Conservation (phyloP, 805 yeast genomes). For the Myxozyma mucilagina region DNA sequence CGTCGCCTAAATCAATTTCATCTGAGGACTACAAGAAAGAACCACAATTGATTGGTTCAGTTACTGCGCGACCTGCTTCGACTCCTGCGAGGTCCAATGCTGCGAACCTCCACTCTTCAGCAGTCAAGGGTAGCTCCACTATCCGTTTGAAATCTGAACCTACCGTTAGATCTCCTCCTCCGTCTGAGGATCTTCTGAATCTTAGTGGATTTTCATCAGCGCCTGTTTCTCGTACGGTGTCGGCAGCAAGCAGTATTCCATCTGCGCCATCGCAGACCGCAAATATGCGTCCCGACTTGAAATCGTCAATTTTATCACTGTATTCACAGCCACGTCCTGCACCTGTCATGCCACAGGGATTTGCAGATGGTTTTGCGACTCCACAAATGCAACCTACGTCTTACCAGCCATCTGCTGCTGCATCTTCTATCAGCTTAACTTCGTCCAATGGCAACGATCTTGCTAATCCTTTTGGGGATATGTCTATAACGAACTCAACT, state of each 20-base stretch:
- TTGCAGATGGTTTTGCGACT: conserved; percentile 15
- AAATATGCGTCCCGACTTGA: conserved; percentile 72
- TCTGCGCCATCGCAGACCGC: conserved; percentile 31
- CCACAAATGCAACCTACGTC: conserved; percentile 10
- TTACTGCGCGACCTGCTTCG: conserved; percentile 26
- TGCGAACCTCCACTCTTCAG: conserved; percentile 3
- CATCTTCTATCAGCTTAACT: background rate
- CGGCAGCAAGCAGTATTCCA: conserved; percentile 20
- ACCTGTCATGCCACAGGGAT: conserved; percentile 21
- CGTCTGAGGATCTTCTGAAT: conserved; percentile 14
- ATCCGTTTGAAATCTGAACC: conserved; percentile 25
- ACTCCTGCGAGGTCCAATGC: conserved; percentile 12
- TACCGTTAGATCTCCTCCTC: conserved; percentile 4
- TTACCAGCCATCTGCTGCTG: background rate
- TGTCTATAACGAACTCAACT: conserved; percentile 10
- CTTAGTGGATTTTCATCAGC: conserved; percentile 20
- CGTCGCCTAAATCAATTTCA: conserved; percentile 20
- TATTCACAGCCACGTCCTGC: conserved; percentile 64
- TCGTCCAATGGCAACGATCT: conserved; percentile 11
- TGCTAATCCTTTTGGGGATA: conserved; percentile 22
- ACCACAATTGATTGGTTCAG: conserved; percentile 22
- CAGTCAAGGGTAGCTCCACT: conserved; percentile 28
- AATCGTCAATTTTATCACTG: conserved; percentile 85
- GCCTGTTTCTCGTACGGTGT: conserved; percentile 32
- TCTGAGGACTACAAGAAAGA: conserved; percentile 19